Base-by-base conservation (phyloP, 768 basidiomycete species). In the Phylloporus arenicola region DNA sequence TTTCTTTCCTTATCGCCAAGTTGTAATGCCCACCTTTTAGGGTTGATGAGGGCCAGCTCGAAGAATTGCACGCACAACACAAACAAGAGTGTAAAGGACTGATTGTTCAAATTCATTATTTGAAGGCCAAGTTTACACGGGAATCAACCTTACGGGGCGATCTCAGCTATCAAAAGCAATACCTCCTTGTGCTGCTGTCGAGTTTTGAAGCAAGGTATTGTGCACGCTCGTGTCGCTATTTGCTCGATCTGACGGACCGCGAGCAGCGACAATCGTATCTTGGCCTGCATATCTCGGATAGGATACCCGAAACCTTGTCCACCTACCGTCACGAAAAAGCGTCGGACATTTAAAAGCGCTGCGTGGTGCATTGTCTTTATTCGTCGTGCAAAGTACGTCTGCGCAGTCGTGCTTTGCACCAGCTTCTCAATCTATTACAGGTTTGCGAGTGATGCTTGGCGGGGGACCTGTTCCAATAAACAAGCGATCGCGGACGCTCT, bases 51-150 rank as follows among this genome's bases (percentile, higher is more conserved):
- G 61, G 57, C 14, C 78, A 83, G 60, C 55, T 90, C 5, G 72
- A 74, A 3, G 70, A 72, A 12, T 60, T 89, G 55, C 83, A 77
- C 56, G 57, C 70, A 3, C 83, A 82, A 65, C 90, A 92, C 63
- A 89, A 87, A 55, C 80, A 82, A 54, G 92, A 97, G 64, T 87
- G 88, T 72, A 93, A 92, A 63, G 91, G 92, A 9, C 73, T 97
- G 17, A 83, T 98, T 43, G 81, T 90, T 8, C 92, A 96, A 66
- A 92, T 96, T 51, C 79, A 77, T 37, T 97, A 96, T 68, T 75
- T 98, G 57, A 95, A 98, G 66, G 86, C 88, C 48, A 92, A 91
- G 63, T 94, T 85, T 68, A 86, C 81, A 3, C 79, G 95, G 22
- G 96, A 99, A 70, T 80, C 84, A 10, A 75, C 76, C 1, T 80